A percentile compares a stretch with the other conserved stretches of the same genome.
Evolutionary conservation across 2,329 filamentous ascomycete genomes (phyloP).

Genomic region (Penicillium sp.): DNA sequence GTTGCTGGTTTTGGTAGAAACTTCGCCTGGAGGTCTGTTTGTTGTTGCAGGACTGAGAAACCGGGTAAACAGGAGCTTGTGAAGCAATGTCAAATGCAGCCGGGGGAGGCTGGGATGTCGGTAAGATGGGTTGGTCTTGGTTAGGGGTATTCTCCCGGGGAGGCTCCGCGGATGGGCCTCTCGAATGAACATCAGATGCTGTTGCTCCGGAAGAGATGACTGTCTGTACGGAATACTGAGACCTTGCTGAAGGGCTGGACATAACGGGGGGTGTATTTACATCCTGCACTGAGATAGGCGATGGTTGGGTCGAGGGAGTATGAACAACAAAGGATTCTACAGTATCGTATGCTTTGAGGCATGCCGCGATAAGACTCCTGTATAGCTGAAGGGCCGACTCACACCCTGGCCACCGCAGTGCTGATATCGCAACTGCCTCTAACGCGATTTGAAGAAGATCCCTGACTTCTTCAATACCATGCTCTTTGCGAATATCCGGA

Average conservation of each 20-base stretch:
- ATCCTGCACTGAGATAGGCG: conserved; percentile 38
- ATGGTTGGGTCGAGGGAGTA: conserved; percentile 43
- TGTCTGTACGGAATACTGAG: conserved; percentile 30
- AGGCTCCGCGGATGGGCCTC: conserved; percentile 33
- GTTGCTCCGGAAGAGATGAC: conserved; percentile 26
- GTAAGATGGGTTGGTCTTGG: conserved; percentile 19
- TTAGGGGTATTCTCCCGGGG: conserved; percentile 21
- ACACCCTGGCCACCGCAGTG: conserved; percentile 88
- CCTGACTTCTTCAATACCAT: conserved; percentile 72
- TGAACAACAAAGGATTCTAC: conserved; percentile 50
- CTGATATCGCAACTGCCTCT: conserved; percentile 73
- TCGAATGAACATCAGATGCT: conserved; percentile 28
- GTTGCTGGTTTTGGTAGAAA: conserved; percentile 17
- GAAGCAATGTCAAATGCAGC: conserved; percentile 21
- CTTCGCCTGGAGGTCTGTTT: conserved; percentile 10
- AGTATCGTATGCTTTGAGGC: conserved; percentile 79
- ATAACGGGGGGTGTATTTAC: conserved; percentile 36
- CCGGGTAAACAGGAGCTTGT: conserved; percentile 4
- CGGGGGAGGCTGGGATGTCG: conserved; percentile 11
- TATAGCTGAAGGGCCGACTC: conserved; percentile 81
- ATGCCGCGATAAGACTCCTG: conserved; percentile 76
- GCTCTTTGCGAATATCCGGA: conserved; percentile 69
- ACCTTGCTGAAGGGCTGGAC: conserved; percentile 38
- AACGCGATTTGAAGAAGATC: conserved; percentile 69
- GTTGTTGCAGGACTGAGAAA: conserved; percentile 18